Percentiles rank a stretch among this genome's conserved stretches.
Evolutionary conservation across 73 alveolate species (phyloP).

Genomic region (Breviolum minutum): DNA sequence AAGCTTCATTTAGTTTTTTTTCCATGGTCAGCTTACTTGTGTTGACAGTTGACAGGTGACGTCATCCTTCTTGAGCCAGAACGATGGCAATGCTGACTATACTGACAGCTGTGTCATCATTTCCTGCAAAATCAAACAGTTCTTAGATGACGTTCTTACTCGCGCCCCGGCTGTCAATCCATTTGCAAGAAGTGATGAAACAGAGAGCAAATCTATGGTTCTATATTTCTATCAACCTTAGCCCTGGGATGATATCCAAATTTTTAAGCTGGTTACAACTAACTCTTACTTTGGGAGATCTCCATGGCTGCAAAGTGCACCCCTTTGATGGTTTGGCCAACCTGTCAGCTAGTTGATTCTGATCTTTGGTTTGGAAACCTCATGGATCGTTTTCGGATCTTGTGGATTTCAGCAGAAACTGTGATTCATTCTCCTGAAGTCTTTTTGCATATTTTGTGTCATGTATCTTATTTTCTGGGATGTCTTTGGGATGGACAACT

Average conservation of each 20-base stretch:
- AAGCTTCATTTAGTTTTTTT: background rate
- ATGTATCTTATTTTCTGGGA: background rate
- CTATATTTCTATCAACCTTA: too few relatives aligned
- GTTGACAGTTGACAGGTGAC: background rate
- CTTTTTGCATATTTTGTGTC: background rate
- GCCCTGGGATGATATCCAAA: too few relatives aligned
- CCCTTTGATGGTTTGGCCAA: too few relatives aligned
- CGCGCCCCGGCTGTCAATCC: background rate
- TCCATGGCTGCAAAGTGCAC: background rate
- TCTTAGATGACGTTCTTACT: background rate
- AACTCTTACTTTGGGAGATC: too few relatives aligned
- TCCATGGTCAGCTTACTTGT: background rate
- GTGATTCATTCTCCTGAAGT: background rate
- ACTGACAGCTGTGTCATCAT: slow-evolving; percentile 30
- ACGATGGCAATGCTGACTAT: background rate
- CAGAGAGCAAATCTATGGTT: too few relatives aligned
- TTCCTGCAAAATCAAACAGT: background rate
- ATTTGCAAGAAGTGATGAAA: background rate
- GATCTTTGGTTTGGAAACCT: too few relatives aligned
- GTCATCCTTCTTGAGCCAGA: background rate
- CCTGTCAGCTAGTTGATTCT: too few relatives aligned
- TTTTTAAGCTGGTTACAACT: background rate
- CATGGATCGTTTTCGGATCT: too few relatives aligned
- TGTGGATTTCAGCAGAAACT: background rate
- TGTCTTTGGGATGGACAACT: background rate